Evolutionary conservation across 148 eudicot species (phyloP), one percentile per base, ranked within the genome.

Genomic region (Cornus kousa): DNA sequence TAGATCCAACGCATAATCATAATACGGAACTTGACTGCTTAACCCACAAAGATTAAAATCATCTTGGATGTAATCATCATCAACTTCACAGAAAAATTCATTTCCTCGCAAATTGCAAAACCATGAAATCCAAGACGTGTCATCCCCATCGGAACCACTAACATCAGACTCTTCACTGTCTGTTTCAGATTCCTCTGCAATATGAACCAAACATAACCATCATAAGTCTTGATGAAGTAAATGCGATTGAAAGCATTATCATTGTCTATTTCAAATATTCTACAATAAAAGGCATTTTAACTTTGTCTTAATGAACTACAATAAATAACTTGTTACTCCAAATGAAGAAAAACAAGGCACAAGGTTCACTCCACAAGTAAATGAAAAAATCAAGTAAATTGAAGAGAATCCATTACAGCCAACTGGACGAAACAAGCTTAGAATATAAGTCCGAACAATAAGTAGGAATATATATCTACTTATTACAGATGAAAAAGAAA

Each of bases 51-150:
- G 91, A 80, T 91, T 91, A 75, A 91, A 91, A 81, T 91, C 94
- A 74, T 91, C 94, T 84, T 91, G 94, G 79, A 91, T 91, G 78
- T 91, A 91, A 53, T 91, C 94, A 81, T 90, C 94, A 79, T 91
- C 94, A 60, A 91, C 89, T 89, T 89, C 94, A 65, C 92, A 89
- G 79, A 89, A 91, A 64, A 91, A 91, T 72, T 91, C 90, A 83
- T 91, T 91, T 67, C 94, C 94, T 14, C 90, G 80, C 82, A 91
- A 82, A 81, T 83, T 89, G 84, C 94, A 89, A 86, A 91, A 91
- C 94, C 94, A 89, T 68, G 94, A 89, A 72, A 91, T 89, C 94
- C 94, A 91, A 71, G 94, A 87, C 7, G 95, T 89, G 78, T 91
- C 95, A 70, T 91, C 92, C 23, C 90, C 94, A 81, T 91, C 94